Evolutionary conservation across 306 rosid species (phyloP), one percentile per base, ranked within the genome.

Genomic region (Vigna radiata): DNA sequence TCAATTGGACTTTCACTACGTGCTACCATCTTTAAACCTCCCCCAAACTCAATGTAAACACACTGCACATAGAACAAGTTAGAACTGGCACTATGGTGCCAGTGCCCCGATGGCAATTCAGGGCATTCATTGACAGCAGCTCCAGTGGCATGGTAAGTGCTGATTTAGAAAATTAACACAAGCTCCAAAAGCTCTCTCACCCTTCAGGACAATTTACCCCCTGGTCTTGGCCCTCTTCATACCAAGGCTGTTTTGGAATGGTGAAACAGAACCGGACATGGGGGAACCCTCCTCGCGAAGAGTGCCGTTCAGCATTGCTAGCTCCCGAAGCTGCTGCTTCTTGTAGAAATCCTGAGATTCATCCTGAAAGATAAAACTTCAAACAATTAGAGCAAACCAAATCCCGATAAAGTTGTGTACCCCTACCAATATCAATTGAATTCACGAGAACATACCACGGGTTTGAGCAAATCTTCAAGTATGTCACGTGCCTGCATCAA

Each of bases 141-240:
- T 78, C 84, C 85, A 67, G 74, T 75, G 48, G 86, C 79, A 36
- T 31, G 80, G 87, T 84, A 83, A 75, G 85, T 59, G 87, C 83
- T 73, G 78, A 82, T 79, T 84, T 83, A 82, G 84, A 86, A 87
- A 82, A 65, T 81, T 87, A 85, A 87, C 83, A 84, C 80, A 79
- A 85, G 90, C 87, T 86, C 87, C 82, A 71, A 88, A 76, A 82
- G 86, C 87, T 77, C 54, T 75, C 80, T 62, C 79, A 62, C 76
- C 39, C 31, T 53, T 73, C 59, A 62, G 52, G 56, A 75, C 67
- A 36, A 46, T 72, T 82, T 86, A 92, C 82, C 94, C 96, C 92
- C 97, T 86, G 80, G 99, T 96, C 80, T 96, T 96, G 66, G 99
- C 99, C 86, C 99, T 91, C 92, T 96, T 96, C 98, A 92, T 91